Evolutionary conservation across 148 eudicot genomes (phyloP).

Genomic region (Rhododendron ferrugineum): DNA sequence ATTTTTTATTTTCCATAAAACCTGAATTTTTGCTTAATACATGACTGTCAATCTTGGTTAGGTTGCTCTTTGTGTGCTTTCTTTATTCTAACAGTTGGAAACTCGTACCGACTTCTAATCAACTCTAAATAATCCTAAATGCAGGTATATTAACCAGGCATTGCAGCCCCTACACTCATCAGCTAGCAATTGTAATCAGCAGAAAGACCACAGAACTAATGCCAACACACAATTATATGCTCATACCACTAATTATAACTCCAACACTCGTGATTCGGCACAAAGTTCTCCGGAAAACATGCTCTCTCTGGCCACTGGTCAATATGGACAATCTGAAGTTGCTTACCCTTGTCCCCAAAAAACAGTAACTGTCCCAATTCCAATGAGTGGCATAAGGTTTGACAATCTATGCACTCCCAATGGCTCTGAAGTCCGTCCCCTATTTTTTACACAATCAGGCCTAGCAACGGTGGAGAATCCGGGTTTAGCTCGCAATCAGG

Average conservation of each 20-base stretch:
- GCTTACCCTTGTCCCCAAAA: slow-evolving; percentile 20
- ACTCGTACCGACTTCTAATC: not conserved
- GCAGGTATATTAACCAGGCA: not conserved
- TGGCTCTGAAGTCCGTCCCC: slow-evolving; percentile 27
- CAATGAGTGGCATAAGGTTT: slow-evolving; percentile 38
- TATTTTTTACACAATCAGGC: slow-evolving; percentile 30
- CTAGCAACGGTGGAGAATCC: slow-evolving; percentile 37
- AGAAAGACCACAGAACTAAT: not conserved
- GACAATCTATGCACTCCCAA: slow-evolving; percentile 26
- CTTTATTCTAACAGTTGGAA: not conserved
- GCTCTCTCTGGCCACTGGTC: slow-evolving; percentile 19
- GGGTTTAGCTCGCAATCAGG: slow-evolving; percentile 32
- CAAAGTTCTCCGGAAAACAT: slow-evolving; percentile 24
- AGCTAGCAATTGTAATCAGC: not conserved
- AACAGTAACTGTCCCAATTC: slow-evolving; percentile 39
- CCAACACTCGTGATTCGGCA: slow-evolving; percentile 14
- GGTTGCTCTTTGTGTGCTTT: not conserved
- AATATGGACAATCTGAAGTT: slow-evolving; percentile 27
- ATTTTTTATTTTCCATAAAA: not conserved
- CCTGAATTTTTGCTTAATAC: not conserved
- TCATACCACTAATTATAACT: not conserved
- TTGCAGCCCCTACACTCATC: not conserved
- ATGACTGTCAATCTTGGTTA: not conserved
- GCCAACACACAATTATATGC: not conserved
- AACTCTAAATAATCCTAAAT: not conserved